A percentile compares a stretch with the other conserved stretches of the same genome.
Evolutionary conservation across 768 basidiomycete species (phyloP).

Genomic region (Lanmaoa rubissima): DNA sequence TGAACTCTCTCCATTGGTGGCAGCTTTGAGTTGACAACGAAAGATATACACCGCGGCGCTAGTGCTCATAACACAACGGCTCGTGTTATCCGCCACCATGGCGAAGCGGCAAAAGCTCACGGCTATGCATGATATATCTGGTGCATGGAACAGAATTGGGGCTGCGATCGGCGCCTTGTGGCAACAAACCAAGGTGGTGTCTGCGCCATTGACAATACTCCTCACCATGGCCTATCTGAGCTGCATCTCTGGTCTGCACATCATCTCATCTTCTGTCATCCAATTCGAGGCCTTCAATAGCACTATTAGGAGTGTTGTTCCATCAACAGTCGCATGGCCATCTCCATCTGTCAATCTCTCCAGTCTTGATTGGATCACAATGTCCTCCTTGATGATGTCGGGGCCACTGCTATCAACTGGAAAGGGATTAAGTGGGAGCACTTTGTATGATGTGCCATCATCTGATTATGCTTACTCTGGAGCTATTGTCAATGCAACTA

Average conservation of each 20-base stretch:
- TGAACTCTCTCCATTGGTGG: too few species aligned
- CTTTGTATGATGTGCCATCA: slow-evolving; percentile 18
- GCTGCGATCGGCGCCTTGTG: too few species aligned
- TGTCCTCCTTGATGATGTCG: not conserved
- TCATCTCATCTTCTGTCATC: slow-evolving; percentile 23
- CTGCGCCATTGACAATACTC: too few species aligned
- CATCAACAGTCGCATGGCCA: slow-evolving; percentile 3
- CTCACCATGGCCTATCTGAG: not conserved
- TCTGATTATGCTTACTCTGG: not conserved
- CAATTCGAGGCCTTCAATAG: slow-evolving; percentile 17
- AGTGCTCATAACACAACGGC: too few species aligned
- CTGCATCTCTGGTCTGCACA: slow-evolving; percentile 19
- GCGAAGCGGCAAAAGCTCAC: too few species aligned
- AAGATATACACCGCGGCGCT: too few species aligned
- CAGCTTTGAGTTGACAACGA: too few species aligned
- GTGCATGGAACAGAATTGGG: too few species aligned
- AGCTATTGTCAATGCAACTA: slow-evolving; percentile 18
- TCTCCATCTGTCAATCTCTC: not conserved
- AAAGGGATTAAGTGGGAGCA: not conserved
- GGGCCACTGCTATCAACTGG: slow-evolving; percentile 6
- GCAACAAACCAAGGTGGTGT: too few species aligned
- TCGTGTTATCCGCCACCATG: too few species aligned
- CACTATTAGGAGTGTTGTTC: not conserved
- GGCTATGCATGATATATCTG: too few species aligned
- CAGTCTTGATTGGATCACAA: not conserved